phyloP scores from a whole-genome alignment of 2,329 filamentous ascomycete species.

The Talaromyces islandicus region DNA sequence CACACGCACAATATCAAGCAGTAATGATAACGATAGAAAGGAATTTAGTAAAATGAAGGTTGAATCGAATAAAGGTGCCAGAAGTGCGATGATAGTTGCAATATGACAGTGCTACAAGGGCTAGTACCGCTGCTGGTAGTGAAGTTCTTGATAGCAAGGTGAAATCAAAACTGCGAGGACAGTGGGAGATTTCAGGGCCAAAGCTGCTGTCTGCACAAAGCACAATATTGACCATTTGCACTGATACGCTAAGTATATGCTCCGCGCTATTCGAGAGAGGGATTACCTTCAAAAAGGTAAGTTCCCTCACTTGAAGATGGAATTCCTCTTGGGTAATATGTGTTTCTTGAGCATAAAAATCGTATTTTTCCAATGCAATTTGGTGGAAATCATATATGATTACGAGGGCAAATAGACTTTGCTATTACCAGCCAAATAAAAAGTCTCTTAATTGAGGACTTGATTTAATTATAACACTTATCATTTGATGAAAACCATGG shows the following conservation, averaged over 20 bases:
- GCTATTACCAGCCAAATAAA: too few species aligned
- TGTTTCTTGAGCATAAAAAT: not conserved
- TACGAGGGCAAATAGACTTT: too few species aligned
- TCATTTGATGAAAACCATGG: too few species aligned
- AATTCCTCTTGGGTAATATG: not conserved
- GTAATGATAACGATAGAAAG: constrained; percentile 4
- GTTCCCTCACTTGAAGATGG: not conserved
- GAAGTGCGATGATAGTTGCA: constrained; percentile 5
- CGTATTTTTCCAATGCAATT: not conserved
- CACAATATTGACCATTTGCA: not conserved
- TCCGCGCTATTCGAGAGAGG: not conserved
- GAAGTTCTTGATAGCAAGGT: constrained; percentile 2
- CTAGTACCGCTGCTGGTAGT: not conserved
- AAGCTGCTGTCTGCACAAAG: not conserved
- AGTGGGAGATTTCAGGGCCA: not conserved
- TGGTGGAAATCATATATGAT: too few species aligned
- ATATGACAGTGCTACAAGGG: not conserved
- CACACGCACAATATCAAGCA: constrained; percentile 4
- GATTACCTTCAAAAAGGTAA: not conserved
- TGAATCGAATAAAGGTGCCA: constrained; percentile 4
- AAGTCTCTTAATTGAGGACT: too few species aligned
- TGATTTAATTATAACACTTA: too few species aligned
- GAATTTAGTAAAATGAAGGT: constrained; percentile 2
- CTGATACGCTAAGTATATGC: not conserved
- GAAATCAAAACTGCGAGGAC: constrained; percentile 4